Conservation (phyloP, 2,329 filamentous ascomycete species). For the Leptographium lundbergii region DNA sequence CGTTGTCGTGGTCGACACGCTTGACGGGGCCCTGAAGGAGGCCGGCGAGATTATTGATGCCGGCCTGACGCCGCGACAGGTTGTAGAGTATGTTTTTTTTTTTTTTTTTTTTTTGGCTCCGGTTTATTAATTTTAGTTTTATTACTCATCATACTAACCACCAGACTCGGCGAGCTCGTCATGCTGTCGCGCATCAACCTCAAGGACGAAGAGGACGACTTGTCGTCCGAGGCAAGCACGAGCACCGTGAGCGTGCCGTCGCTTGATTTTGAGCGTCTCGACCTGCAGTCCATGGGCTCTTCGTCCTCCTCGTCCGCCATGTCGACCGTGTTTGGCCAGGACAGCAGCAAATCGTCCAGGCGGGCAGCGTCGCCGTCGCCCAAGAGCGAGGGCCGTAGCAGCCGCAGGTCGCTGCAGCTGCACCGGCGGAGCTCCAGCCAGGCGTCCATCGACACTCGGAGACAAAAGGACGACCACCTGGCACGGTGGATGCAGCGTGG, state of each 20-base stretch:
- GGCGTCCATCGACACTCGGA: conserved; percentile 12
- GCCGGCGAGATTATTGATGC: conserved; percentile 80
- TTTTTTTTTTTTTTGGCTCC: not conserved
- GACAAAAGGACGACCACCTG: conserved; percentile 32
- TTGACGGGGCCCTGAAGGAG: conserved; percentile 68
- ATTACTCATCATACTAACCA: not conserved
- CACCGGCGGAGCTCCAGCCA: conserved; percentile 20
- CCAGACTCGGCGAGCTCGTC: conserved; percentile 62
- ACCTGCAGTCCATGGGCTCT: conserved; percentile 6
- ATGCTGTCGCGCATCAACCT: conserved; percentile 39
- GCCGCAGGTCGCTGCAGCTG: conserved; percentile 13
- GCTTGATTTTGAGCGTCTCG: conserved; percentile 7
- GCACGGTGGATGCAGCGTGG: conserved; percentile 45
- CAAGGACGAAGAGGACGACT: conserved; percentile 23
- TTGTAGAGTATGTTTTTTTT: conserved; percentile 53
- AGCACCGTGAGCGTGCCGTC: conserved; percentile 1
- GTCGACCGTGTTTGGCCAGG: conserved; percentile 22
- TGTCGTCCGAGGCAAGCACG: conserved; percentile 11
- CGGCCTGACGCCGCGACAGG: conserved; percentile 55
- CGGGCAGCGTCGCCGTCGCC: conserved; percentile 1
- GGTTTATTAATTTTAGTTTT: no score
- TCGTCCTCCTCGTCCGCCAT: conserved; percentile 21
- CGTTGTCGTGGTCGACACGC: conserved; percentile 59
- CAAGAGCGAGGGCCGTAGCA: not conserved
- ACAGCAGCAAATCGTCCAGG: conserved; percentile 15